These are phyloP conservation scores for Solanum habrochaites DNA, from an alignment of 257 asterid genomes.

Conservation along the genomic window DNA sequence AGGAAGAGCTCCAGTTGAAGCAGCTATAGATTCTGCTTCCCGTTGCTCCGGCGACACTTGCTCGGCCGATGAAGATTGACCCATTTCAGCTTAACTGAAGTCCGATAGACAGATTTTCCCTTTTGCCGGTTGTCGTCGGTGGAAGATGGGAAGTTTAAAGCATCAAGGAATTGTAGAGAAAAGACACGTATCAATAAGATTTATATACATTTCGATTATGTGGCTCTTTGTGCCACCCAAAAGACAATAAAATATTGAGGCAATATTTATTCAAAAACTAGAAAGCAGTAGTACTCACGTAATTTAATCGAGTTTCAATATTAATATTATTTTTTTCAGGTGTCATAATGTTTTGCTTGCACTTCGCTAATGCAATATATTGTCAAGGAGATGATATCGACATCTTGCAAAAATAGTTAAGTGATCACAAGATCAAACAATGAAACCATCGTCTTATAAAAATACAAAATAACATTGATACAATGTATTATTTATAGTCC, in stretches of 20 bases:
- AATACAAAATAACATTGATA: neutral
- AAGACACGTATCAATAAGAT: neutral
- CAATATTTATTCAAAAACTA: neutral
- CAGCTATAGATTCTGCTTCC: slow-evolving; percentile 65
- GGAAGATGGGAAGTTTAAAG: neutral
- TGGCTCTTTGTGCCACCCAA: neutral
- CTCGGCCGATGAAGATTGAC: slow-evolving; percentile 68
- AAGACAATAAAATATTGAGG: neutral
- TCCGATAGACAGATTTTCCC: neutral
- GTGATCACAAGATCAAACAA: neutral
- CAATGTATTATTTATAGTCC: neutral
- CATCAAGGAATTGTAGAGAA: neutral
- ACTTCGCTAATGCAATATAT: too few relatives aligned
- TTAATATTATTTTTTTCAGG: too few relatives aligned
- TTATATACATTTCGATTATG: neutral
- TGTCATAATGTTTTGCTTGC: neutral
- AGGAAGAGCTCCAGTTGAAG: slow-evolving; percentile 81
- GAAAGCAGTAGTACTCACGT: neutral
- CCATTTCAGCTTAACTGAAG: slow-evolving; percentile 26
- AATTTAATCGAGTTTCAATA: too few relatives aligned
- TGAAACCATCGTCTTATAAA: neutral
- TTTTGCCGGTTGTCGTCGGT: neutral
- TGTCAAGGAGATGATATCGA: neutral
- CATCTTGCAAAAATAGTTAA: too few relatives aligned
- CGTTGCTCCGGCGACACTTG: slow-evolving; percentile 51